Percentiles rank a stretch among this genome's conserved stretches.
These are phyloP conservation scores for Lobosporangium transversale DNA, from an alignment of 192 early-diverging fungal species.

Conservation along the genomic window DNA sequence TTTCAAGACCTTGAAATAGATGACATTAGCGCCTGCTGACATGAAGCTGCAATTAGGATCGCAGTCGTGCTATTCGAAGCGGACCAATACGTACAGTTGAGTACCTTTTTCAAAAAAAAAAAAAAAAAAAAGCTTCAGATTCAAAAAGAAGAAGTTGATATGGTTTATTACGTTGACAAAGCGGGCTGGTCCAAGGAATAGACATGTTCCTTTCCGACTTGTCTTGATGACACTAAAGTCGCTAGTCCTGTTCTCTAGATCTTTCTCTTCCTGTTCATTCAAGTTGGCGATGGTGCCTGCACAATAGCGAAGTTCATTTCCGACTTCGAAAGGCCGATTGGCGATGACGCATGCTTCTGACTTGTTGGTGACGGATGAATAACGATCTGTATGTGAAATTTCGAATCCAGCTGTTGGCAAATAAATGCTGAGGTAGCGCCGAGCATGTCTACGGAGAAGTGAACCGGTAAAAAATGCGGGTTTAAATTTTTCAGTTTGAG, in stretches of 20 bases:
- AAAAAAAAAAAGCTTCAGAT: conserved; percentile 13
- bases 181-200: conserved; percentile 70
- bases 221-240: conserved; percentile 64
- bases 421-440: conserved; percentile 57
- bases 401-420: conserved; percentile 66
- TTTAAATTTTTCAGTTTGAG: conserved; percentile 3
- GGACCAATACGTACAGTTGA: no score
- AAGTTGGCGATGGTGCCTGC: conserved; percentile 62
- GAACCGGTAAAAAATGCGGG: conserved; percentile 2
- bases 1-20: conserved; percentile 65
- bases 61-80: conserved; percentile 73
- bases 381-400: conserved; percentile 62
- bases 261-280: conserved; percentile 58
- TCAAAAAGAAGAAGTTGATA: no score
- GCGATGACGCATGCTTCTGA: conserved; percentile 67
- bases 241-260: conserved; percentile 56
- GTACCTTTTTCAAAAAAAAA: no score
- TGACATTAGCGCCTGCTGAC: conserved; percentile 54
- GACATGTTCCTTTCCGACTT: conserved; percentile 56
- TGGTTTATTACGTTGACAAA: conserved; percentile 67
- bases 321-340: conserved; percentile 56
- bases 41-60: conserved; percentile 65
- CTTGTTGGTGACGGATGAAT: conserved; percentile 52
- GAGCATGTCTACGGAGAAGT: conserved; percentile 28
- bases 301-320: conserved; percentile 62